Base-by-base conservation (phyloP, 106 monocot genomes). In the Dioscorea dumetorum region DNA sequence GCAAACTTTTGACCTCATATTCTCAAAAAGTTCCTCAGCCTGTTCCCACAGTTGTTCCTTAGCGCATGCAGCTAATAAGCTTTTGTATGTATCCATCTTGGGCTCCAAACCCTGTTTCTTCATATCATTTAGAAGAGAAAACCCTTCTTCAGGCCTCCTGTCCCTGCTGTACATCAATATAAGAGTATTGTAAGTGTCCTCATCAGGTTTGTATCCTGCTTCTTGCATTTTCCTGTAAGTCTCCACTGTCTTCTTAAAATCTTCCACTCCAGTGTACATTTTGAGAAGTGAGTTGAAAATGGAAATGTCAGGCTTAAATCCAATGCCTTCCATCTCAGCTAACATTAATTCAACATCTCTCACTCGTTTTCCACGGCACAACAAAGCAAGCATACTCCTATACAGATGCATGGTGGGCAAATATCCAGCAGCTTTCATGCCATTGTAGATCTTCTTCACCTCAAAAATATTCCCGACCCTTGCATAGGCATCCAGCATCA, bases 371-470 rank as follows among this genome's bases (percentile, higher is more conserved):
- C 73, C 84, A 79, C 75, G 97, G 53, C 73, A 80, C 15, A 99
- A 66, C 76, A 99, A 78, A 62, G 76, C 63, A 67, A 99, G 83
- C 85, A 93, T 99, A 67, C 79, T 92, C 70, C 80, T 92, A 54
- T 93, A 99, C 34, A 87, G 66, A 70, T 93, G 84, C 87, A 93
- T 87, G 50, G 73, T 93, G 21, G 97, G 97, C 70, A 99, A 72
- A 77, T 87, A 99, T 2, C 97, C 97, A 20, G 92, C 78, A 60
- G 84, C 90, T 74, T 99, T 99, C 97, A 99, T 93, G 17, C 90
- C 97, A 73, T 87, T 77, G 41, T 99, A 99, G 82, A 99, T 99
- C 69, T 93, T 99, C 67, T 82, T 99, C 19, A 99, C 97, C 77
- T 93, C 97, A 77, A 99, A 99, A 48, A 99, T 85, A 49, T 93